Percentiles rank a stretch among this genome's conserved stretches.
phyloP scores from a whole-genome alignment of 73 alveolate genomes.

The Tetrahymena elliotti region DNA sequence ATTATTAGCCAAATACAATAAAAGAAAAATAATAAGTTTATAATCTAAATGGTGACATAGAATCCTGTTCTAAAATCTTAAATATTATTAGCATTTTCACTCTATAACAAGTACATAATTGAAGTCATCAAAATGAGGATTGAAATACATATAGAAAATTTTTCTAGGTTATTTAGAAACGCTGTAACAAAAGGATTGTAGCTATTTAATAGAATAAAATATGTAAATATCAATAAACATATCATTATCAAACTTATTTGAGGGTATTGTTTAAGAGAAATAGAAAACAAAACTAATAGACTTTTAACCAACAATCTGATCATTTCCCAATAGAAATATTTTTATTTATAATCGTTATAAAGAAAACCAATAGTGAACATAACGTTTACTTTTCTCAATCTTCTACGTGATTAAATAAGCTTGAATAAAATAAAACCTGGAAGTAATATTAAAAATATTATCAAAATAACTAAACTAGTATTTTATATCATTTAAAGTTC shows the following conservation, averaged over 20 bases:
- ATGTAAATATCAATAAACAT: no score
- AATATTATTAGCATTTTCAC: background rate
- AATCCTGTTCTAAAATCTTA: background rate
- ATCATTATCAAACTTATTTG: no score
- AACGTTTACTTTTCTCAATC: background rate
- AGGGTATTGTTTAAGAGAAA: background rate
- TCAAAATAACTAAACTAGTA: background rate
- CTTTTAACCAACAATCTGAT: background rate
- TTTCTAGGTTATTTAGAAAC: background rate
- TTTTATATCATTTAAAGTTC: background rate
- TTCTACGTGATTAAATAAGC: background rate
- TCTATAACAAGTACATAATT: background rate
- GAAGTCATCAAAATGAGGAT: background rate
- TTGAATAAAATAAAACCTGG: background rate
- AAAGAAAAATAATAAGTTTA: background rate
- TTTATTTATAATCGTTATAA: background rate
- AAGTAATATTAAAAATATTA: no score
- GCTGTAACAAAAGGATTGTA: background rate
- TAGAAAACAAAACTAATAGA: no score
- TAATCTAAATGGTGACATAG: background rate
- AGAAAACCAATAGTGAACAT: background rate
- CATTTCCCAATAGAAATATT: background rate
- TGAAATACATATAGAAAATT: background rate
- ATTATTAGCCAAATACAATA: background rate
- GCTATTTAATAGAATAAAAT: background rate